Evolutionary conservation across 768 basidiomycete genomes (phyloP).

Genomic region (Boletus reticuloceps): DNA sequence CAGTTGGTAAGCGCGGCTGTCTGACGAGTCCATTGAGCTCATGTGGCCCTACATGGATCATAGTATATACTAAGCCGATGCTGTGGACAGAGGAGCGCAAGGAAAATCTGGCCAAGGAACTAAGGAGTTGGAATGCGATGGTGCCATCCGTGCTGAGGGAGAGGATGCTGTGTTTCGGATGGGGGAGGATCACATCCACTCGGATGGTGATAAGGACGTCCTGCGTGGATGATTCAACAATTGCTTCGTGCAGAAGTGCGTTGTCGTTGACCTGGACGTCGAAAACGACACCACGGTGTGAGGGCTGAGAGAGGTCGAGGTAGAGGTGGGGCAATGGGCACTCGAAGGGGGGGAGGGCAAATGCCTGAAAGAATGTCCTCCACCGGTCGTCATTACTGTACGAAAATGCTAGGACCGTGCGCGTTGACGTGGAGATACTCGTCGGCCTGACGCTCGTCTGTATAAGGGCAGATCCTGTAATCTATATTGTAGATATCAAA

Average conservation of each 20-base stretch:
- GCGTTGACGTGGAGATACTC: neutral
- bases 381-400: no score
- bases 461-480: neutral
- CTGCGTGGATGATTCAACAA: neutral
- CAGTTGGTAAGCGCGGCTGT: no score
- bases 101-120: no score
- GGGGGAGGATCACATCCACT: conserved; percentile 18
- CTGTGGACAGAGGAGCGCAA: no score
- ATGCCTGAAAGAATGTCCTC: neutral
- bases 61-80: no score
- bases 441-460: neutral
- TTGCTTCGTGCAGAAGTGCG: neutral
- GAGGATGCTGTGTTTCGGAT: no score
- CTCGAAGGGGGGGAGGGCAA: neutral
- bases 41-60: no score
- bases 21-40: no score
- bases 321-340: neutral
- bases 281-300: neutral
- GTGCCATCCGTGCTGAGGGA: no score
- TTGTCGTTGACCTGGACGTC: neutral
- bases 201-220: neutral
- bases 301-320: neutral
- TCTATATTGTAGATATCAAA: neutral
- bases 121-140: no score
- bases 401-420: no score